phyloP scores from a whole-genome alignment of 768 basidiomycete genomes.

The Cystoderma amianthinum region DNA sequence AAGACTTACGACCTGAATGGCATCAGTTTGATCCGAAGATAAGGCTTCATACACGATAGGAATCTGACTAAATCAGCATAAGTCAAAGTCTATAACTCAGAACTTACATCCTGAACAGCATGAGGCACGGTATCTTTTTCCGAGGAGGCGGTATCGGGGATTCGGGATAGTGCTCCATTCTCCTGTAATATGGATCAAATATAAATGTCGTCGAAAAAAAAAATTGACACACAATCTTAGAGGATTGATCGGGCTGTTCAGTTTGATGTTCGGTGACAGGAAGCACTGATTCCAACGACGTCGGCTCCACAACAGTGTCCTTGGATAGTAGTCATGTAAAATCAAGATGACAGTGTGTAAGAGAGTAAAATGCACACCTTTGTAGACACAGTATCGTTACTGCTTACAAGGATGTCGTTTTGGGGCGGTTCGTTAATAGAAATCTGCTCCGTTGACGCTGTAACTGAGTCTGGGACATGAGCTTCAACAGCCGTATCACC shows the following conservation, averaged over 20 bases:
- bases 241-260: no score
- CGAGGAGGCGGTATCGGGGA: neutral
- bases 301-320: no score
- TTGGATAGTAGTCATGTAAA: no score
- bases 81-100: neutral
- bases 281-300: no score
- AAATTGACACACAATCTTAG: neutral
- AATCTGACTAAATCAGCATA: neutral
- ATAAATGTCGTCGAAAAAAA: no score
- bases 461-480: no score
- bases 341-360: neutral
- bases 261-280: no score
- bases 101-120: neutral
- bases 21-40: neutral
- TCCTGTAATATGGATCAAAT: no score
- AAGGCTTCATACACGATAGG: neutral
- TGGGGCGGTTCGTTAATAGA: neutral
- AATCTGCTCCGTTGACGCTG: no score
- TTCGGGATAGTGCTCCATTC: neutral
- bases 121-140: neutral
- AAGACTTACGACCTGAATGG: neutral
- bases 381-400: neutral
- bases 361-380: neutral
- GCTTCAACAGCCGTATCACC: neutral
- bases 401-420: neutral